These are phyloP conservation scores for Flaveria floridana DNA, from an alignment of 140 eudicot species.

Conservation along the genomic window DNA sequence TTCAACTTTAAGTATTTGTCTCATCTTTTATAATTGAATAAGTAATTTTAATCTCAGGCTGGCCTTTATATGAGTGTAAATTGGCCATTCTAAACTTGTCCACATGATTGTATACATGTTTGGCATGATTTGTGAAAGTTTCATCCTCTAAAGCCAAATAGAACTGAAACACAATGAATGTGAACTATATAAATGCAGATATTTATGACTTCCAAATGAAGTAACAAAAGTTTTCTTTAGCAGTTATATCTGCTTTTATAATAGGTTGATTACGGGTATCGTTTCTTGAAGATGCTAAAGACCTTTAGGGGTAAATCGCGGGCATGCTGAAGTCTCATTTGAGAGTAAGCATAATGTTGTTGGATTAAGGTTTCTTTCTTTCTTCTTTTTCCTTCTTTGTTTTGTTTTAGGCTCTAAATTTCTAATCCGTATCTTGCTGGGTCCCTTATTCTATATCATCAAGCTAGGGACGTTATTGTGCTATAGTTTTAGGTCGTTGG, in stretches of 20 bases:
- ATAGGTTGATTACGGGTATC: background rate
- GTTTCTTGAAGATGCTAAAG: conserved; percentile 16
- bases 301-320: background rate
- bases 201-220: background rate
- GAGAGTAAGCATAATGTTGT: background rate
- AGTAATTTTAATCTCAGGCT: conserved; percentile 12
- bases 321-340: background rate
- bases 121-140: too few relatives aligned
- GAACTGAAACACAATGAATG: background rate
- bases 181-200: background rate
- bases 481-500: background rate
- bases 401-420: background rate
- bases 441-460: background rate
- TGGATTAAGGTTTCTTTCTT: background rate
- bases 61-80: conserved; percentile 11
- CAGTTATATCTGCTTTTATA: background rate
- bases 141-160: background rate
- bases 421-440: background rate
- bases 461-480: background rate
- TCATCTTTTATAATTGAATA: conserved; percentile 12
- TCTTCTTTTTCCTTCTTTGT: background rate
- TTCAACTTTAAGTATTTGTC: conserved; percentile 13
- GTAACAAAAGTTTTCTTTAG: background rate
- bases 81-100: background rate
- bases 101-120: too few relatives aligned